Base-by-base conservation (phyloP, 139 green algal species). In the Haematococcus sp. region DNA sequence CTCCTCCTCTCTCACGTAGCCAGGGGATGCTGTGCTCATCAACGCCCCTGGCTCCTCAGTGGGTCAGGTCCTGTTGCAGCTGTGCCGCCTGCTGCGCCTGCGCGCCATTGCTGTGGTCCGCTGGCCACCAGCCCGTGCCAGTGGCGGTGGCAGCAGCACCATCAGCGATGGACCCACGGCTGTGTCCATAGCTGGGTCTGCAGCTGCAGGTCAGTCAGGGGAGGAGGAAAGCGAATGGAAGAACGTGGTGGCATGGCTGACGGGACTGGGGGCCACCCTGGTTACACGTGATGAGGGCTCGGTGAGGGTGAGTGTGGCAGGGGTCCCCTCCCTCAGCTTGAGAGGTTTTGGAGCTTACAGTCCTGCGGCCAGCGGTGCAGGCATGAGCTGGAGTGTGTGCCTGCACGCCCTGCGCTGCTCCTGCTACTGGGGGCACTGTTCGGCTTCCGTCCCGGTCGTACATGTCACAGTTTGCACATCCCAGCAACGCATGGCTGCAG, bases 31-130 rank as follows among this genome's bases (percentile, higher is more conserved):
- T 13, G 81, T 98, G 19, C 90, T 97, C 51, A 81, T 98, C 15
- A 98, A 98, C 83, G 93, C 82, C 23, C 88, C 91, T 64, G 97
- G 87, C 79, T 84, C 74, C 63, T 94, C 84, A 16, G 85, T 97
- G 27, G 93, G 93, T 20, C 87, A 93, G 71, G 51, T 83, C 16
- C 27, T 98, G 59, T 81, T 97, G 43, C 93, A 98, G 85, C 84
- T 98, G 25, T 91, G 83, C 76, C 43, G 63, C 15, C 74, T 98
- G 46, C 83, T 98, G 55, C 82, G 86, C 35, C 86, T 98, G 35
- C 77, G 92, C 1, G 83, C 73, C 16, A 52, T 89, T 0, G 84
- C 84, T 16, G 70, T 90, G 35, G 67, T 78, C 15, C 71, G 78
- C 28, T 49, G 40, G 40, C 11, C 40, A 11, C 56, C 28, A 20